Percentiles rank a stretch among this genome's conserved stretches.
Evolutionary conservation across 768 basidiomycete species (phyloP).

Genomic region (button mushroom (Agaricus bisporus)): DNA sequence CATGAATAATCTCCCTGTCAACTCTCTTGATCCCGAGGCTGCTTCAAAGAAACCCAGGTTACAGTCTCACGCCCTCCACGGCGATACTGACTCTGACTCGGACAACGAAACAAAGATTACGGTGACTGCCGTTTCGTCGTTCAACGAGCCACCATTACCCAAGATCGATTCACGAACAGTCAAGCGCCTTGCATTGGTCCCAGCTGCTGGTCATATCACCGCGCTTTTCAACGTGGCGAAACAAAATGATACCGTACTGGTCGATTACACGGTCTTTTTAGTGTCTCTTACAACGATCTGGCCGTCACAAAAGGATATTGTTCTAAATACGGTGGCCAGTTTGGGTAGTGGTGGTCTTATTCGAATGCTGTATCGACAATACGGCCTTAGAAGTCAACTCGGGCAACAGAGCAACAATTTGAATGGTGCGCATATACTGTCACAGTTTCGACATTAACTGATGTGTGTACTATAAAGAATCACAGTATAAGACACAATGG

Average conservation of each 20-base stretch:
- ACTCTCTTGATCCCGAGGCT: slow-evolving; percentile 39
- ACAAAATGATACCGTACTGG: slow-evolving; percentile 29
- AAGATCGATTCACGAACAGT: slow-evolving; percentile 52
- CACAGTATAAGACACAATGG: slow-evolving; percentile 44
- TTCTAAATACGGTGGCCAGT: slow-evolving; percentile 50
- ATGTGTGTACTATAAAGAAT: slow-evolving; percentile 26
- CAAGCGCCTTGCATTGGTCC: slow-evolving; percentile 57
- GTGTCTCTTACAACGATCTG: slow-evolving; percentile 54
- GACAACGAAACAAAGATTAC: slow-evolving; percentile 24
- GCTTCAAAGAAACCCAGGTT: slow-evolving; percentile 8
- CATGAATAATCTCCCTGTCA: slow-evolving; percentile 45
- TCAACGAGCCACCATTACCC: slow-evolving; percentile 28
- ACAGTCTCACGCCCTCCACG: slow-evolving; percentile 12
- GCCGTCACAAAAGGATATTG: slow-evolving; percentile 48
- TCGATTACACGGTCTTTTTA: slow-evolving; percentile 51
- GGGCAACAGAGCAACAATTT: slow-evolving; percentile 44
- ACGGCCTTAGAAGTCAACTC: slow-evolving; percentile 54
- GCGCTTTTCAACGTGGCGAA: slow-evolving; percentile 44
- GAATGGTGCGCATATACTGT: slow-evolving; percentile 17
- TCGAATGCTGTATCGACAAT: slow-evolving; percentile 67
- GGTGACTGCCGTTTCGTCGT: slow-evolving; percentile 33
- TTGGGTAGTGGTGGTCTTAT: slow-evolving; percentile 54
- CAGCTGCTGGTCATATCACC: slow-evolving; percentile 45
- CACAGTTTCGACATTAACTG: not conserved
- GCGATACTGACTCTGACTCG: slow-evolving; percentile 33